Conservation (phyloP, 305 asterid species). For the Rubia tinctorum region DNA sequence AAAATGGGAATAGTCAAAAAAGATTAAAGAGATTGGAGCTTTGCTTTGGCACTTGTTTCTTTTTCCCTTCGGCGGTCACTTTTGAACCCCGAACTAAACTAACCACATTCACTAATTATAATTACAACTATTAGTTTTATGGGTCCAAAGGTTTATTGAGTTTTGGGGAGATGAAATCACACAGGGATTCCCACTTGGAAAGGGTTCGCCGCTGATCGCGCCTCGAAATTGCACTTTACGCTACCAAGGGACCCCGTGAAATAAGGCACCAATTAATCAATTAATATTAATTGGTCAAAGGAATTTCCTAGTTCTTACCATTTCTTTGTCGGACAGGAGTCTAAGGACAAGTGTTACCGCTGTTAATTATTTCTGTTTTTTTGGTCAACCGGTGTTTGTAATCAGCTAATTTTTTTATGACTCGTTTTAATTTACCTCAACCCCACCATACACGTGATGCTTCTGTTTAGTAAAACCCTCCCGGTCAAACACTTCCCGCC, state of each 20-base stretch:
- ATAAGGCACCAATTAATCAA: constrained; percentile 17
- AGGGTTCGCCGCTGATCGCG: constrained; percentile 39
- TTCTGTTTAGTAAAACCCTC: too few relatives aligned
- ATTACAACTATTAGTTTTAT: neutral
- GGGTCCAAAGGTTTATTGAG: neutral
- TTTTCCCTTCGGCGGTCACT: neutral
- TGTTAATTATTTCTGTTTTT: neutral
- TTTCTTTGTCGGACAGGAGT: constrained; percentile 1
- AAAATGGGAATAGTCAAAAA: constrained; percentile 10
- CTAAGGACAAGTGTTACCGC: constrained; percentile 8
- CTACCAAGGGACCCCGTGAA: constrained; percentile 13
- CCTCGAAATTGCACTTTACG: constrained; percentile 29
- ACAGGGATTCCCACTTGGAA: constrained; percentile 5
- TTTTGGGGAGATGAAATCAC: neutral
- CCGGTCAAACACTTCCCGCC: too few relatives aligned
- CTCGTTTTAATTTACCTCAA: too few relatives aligned
- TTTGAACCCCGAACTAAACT: neutral
- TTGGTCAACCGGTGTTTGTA: neutral
- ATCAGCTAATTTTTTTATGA: neutral
- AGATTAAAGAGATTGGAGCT: neutral
- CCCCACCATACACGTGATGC: too few relatives aligned
- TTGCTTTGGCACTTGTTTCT: neutral
- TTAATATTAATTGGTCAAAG: constrained; percentile 16
- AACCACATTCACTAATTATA: neutral
- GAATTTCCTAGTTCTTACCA: constrained; percentile 8